A percentile compares a stretch with the other conserved stretches of the same genome.
Conservation (phyloP, 2,329 filamentous ascomycete genomes). For the Scedosporium minutisporum region DNA sequence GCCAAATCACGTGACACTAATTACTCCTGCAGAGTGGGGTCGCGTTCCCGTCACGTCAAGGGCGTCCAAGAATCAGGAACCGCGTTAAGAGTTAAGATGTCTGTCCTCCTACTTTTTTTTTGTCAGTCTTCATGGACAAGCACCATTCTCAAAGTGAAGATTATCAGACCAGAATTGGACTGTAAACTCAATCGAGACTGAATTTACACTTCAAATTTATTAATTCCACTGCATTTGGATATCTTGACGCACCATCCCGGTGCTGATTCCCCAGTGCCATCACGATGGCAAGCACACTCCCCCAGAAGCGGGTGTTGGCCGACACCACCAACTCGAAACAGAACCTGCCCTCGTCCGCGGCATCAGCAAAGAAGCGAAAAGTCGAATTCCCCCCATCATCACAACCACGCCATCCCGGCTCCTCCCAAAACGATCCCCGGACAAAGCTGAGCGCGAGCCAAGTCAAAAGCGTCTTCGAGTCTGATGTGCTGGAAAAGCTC, state of each 20-base stretch:
- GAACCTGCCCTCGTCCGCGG: conserved; percentile 48
- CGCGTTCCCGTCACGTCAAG: conserved; percentile 26
- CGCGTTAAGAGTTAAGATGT: not conserved
- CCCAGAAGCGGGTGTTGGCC: conserved; percentile 64
- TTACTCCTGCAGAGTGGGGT: conserved; percentile 10
- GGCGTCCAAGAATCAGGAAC: conserved; percentile 13
- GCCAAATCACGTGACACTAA: conserved; percentile 21
- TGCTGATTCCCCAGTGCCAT: not conserved
- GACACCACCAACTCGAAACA: conserved; percentile 56
- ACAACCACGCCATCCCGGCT: conserved; percentile 47
- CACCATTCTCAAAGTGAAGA: not conserved
- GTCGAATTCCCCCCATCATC: conserved; percentile 54
- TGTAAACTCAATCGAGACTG: not conserved
- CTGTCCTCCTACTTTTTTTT: not conserved
- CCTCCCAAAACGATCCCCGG: conserved; percentile 47
- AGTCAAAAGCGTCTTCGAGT: conserved; percentile 84
- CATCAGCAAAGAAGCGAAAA: conserved; percentile 71
- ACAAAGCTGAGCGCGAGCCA: conserved; percentile 63
- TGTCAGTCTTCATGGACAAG: not conserved
- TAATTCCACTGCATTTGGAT: not conserved
- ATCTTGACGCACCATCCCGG: not conserved
- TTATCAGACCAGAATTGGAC: not conserved
- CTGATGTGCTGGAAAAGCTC: conserved; percentile 88
- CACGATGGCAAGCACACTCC: conserved; percentile 42
- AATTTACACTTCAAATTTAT: not conserved